Conservation (phyloP, 2,329 filamentous ascomycete species). For the Lasiodiplodia sp. region DNA sequence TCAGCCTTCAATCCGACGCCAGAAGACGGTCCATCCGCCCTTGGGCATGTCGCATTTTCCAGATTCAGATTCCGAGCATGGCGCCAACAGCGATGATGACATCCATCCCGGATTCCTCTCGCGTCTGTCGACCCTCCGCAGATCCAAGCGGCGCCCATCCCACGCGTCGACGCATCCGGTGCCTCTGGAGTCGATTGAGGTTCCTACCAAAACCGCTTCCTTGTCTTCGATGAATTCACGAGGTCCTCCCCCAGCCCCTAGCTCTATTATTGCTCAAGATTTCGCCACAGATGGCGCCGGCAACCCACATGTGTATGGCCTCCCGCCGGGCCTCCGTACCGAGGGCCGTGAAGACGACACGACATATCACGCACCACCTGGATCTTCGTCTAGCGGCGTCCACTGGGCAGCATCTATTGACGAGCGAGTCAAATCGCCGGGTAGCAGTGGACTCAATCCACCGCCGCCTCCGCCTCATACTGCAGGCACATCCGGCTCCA, state of each 20-base stretch:
- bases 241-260: slow-evolving; percentile 5
- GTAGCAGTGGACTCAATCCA: slow-evolving; percentile 53
- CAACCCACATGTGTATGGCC: slow-evolving; percentile 57
- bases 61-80: slow-evolving; percentile 63
- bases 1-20: slow-evolving; percentile 44
- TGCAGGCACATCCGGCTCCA: slow-evolving; percentile 46
- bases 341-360: slow-evolving; percentile 56
- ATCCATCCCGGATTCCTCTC: slow-evolving; percentile 60
- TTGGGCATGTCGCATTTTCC: slow-evolving; percentile 89
- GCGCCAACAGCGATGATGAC: slow-evolving; percentile 41
- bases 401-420: slow-evolving; percentile 49
- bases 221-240: slow-evolving; percentile 2
- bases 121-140: slow-evolving; percentile 36
- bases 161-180: slow-evolving; percentile 50
- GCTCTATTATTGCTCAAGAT: slow-evolving; percentile 17
- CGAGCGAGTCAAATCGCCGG: slow-evolving; percentile 51
- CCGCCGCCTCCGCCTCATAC: slow-evolving; percentile 66
- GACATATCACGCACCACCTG: slow-evolving; percentile 49
- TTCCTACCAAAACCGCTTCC: slow-evolving; percentile 17
- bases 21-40: slow-evolving; percentile 72
- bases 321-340: slow-evolving; percentile 50
- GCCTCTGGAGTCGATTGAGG: slow-evolving; percentile 54
- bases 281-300: slow-evolving; percentile 31
- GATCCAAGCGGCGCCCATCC: slow-evolving; percentile 25
- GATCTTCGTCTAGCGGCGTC: slow-evolving; percentile 33